These are phyloP conservation scores for Xerophyta viscosa DNA, from an alignment of 106 monocot species.

Conservation along the genomic window DNA sequence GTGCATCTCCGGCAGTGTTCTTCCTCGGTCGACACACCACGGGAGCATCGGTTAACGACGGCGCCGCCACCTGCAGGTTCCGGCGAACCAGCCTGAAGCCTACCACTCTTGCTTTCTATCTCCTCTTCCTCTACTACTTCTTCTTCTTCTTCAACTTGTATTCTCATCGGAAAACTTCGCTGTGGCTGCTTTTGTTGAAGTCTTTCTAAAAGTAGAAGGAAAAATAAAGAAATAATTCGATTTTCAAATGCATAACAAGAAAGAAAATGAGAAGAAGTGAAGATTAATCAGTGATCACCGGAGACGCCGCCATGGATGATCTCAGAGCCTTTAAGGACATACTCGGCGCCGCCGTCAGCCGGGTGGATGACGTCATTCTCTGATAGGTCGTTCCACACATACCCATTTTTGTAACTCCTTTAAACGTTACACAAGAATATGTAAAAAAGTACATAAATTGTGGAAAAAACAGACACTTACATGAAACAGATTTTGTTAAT, in stretches of 20 bases:
- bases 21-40: slow-evolving; percentile 35
- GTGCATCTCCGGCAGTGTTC: not conserved
- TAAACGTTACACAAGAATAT: not conserved
- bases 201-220: slow-evolving; percentile 35
- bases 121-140: slow-evolving; percentile 21
- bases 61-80: not conserved
- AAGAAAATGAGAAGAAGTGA: not conserved
- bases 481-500: not conserved
- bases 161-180: slow-evolving; percentile 14
- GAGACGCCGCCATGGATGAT: slow-evolving; percentile 42
- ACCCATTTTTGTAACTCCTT: slow-evolving; percentile 90
- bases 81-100: not conserved
- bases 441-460: not conserved
- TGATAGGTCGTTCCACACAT: slow-evolving; percentile 87
- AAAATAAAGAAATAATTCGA: not conserved
- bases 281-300: slow-evolving; percentile 12
- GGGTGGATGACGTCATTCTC: slow-evolving; percentile 79
- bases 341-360: slow-evolving; percentile 62
- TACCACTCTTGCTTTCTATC: slow-evolving; percentile 1
- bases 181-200: slow-evolving; percentile 23
- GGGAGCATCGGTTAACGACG: slow-evolving; percentile 9
- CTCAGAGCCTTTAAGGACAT: slow-evolving; percentile 91
- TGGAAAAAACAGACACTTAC: not conserved
- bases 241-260: not conserved
- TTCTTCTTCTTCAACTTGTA: slow-evolving; percentile 15